Conservation (phyloP, 176 grass and related monocot genomes). For the Ensete glaucum region DNA sequence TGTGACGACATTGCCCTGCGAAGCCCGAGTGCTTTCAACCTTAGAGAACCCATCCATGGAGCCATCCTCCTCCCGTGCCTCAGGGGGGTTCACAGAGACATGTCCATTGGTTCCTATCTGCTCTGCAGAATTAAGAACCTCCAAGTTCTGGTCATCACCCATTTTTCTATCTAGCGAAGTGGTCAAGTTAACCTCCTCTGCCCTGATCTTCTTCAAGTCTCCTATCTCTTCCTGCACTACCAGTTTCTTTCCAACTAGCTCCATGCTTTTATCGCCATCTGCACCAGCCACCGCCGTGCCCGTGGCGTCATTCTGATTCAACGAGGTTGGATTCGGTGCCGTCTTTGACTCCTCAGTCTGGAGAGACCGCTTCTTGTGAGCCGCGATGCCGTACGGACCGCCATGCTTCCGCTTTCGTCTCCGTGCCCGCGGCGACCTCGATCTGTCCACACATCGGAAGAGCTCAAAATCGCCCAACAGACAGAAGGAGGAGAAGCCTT, state of each 20-base stretch:
- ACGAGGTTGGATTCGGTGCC: neutral
- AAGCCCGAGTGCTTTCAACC: constrained; percentile 28
- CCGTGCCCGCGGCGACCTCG: constrained; percentile 29
- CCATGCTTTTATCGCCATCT: neutral
- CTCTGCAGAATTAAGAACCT: constrained; percentile 27
- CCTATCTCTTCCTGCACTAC: constrained; percentile 13
- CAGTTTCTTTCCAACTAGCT: neutral
- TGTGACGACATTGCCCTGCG: constrained; percentile 56
- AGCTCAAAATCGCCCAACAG: neutral
- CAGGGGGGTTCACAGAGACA: constrained; percentile 27
- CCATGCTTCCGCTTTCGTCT: constrained; percentile 47
- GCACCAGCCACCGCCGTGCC: neutral
- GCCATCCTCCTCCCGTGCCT: constrained; percentile 25
- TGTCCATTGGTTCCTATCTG: constrained; percentile 15
- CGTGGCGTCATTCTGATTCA: neutral
- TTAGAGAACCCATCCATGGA: constrained; percentile 33
- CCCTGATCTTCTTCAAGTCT: constrained; percentile 25
- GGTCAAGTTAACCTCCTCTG: constrained; percentile 5
- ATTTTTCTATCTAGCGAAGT: neutral
- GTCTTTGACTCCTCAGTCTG: constrained; percentile 6
- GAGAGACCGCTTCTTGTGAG: constrained; percentile 21
- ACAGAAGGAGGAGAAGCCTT: neutral
- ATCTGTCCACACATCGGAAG: constrained; percentile 5
- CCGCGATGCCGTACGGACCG: neutral
- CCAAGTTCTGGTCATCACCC: constrained; percentile 12